Evolutionary conservation across 768 basidiomycete species (phyloP), one percentile per base, ranked within the genome.

Genomic region (Naganishia onofrii): DNA sequence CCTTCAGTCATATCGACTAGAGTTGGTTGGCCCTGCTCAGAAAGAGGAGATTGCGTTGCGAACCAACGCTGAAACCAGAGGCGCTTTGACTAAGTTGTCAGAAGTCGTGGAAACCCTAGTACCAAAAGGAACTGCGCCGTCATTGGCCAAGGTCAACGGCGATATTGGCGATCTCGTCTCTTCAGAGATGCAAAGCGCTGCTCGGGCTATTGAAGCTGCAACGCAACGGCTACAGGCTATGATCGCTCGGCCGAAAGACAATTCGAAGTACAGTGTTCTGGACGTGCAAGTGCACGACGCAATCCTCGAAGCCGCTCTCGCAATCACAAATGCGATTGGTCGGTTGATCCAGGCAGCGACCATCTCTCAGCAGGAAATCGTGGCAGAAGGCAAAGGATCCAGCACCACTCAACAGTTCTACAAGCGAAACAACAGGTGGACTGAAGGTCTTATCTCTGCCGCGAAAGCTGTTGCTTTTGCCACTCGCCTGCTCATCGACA

Each of bases 381-480:
- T 97, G 67, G 88, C 89, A 2, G 89, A 96, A 82, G 96, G 96
- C 69, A 91, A 88, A 80, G 96, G 96, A 9, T 91, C 93, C 23
- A 93, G 88, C 81, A 87, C 93, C 28, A 88, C 85, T 23, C 92
- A 95, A 80, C 95, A 97, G 76, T 99, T 99, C 86, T 99, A 98
- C 86, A 99, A 99, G 84, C 89, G 92, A 71, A 97, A 99, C 87
- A 98, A 98, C 82, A 87, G 96, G 71, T 99, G 96, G 96, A 99
- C 96, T 53, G 96, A 99, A 81, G 96, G 96, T 74, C 88, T 99
- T 74, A 93, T 98, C 76, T 95, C 93, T 42, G 96, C 96, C 42
- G 96, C 96, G 23, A 97, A 96, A 81, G 87, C 96, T 10, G 96
- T 99, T 67, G 96, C 96, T 2, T 96, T 94, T 75, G 93, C 96